phyloP scores from a whole-genome alignment of 2,329 filamentous ascomycete species.

The Ophiocordyceps sinensis region DNA sequence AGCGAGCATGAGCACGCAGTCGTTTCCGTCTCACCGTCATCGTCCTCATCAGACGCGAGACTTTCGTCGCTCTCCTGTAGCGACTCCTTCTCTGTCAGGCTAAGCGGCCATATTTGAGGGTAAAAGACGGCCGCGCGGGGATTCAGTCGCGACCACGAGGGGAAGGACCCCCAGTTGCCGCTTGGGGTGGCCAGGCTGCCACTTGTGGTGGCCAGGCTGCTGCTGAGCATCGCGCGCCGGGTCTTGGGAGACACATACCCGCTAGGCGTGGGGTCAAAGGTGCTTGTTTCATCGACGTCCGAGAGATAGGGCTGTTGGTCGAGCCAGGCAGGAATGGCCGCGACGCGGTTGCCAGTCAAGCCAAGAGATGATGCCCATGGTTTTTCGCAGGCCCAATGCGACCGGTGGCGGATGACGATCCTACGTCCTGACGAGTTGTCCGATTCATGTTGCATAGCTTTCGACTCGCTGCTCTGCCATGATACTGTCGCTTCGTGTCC shows the following conservation, averaged over 20 bases:
- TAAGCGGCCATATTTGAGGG: not conserved
- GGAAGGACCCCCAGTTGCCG: not conserved
- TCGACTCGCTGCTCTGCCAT: no score
- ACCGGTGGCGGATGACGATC: not conserved
- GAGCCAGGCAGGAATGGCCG: constrained; percentile 1
- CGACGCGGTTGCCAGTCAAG: no score
- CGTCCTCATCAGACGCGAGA: not conserved
- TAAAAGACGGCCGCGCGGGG: constrained; percentile 4
- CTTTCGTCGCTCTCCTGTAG: not conserved
- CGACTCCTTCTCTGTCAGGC: not conserved
- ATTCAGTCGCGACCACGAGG: not conserved
- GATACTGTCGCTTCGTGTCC: no score
- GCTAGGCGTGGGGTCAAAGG: constrained; percentile 3
- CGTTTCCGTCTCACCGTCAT: not conserved
- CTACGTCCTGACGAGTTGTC: not conserved
- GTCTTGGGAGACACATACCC: not conserved
- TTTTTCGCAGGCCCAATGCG: no score
- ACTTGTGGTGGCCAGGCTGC: no score
- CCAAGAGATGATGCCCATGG: no score
- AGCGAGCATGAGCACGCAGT: not conserved
- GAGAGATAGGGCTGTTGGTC: constrained; percentile 1
- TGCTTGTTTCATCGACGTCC: not conserved
- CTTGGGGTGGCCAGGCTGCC: no score
- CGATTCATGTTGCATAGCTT: no score
- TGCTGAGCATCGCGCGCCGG: not conserved